Evolutionary conservation across 306 rosid species (phyloP).

Genomic region (Ormosia semicastrata): DNA sequence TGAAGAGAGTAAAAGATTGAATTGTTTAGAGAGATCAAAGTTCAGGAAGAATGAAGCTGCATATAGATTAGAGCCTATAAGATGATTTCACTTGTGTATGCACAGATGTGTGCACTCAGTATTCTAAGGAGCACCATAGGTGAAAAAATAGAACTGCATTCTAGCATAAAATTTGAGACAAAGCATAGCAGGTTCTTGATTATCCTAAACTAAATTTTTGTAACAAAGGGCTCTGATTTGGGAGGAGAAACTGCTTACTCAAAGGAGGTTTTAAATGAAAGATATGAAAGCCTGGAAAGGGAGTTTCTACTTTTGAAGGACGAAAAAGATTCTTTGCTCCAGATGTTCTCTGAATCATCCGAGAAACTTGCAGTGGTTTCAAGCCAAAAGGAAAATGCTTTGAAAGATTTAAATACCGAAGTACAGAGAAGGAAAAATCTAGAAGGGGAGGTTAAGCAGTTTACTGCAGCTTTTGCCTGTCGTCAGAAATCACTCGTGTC

Average conservation of each 20-base stretch:
- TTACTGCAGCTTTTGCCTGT: constrained; percentile 60
- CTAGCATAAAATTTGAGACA: constrained; percentile 29
- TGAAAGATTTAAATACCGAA: constrained; percentile 64
- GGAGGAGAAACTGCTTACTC: constrained; percentile 53
- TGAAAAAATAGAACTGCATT: constrained; percentile 23
- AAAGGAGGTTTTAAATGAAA: constrained; percentile 62
- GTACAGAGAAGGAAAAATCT: constrained; percentile 70
- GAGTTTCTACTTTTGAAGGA: constrained; percentile 57
- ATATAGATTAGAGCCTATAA: not conserved
- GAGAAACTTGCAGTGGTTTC: constrained; percentile 51
- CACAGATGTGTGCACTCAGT: not conserved
- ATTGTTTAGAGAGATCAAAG: not conserved
- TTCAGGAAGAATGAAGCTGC: constrained; percentile 20
- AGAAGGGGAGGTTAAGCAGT: constrained; percentile 71
- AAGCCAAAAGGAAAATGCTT: constrained; percentile 58
- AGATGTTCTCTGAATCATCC: constrained; percentile 55
- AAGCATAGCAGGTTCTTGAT: constrained; percentile 31
- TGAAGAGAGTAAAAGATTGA: not conserved
- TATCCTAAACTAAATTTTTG: constrained; percentile 50
- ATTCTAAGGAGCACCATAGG: not conserved
- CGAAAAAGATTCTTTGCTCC: constrained; percentile 63
- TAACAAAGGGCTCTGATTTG: constrained; percentile 69
- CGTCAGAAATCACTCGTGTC: constrained; percentile 62
- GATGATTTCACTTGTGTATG: not conserved
- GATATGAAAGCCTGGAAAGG: constrained; percentile 56